phyloP scores from a whole-genome alignment of 495 filamentous ascomycete genomes.

The Pyrenula aspistea region DNA sequence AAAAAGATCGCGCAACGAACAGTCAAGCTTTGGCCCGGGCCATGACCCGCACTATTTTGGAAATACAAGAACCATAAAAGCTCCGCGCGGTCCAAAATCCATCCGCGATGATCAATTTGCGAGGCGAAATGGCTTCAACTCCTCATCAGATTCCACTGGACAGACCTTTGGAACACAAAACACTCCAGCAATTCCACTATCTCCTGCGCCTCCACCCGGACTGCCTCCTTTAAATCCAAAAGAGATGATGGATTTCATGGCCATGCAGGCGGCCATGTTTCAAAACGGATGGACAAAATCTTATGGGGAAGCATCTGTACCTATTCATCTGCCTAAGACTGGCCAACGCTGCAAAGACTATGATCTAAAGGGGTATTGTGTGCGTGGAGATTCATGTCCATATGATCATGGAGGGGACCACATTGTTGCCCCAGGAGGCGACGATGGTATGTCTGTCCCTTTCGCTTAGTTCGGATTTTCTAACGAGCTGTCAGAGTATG shows the following conservation, averaged over 20 bases:
- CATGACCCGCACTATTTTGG: background rate
- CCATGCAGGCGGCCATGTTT: conserved; percentile 56
- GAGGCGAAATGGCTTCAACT: background rate
- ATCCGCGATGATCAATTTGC: background rate
- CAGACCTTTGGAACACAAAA: background rate
- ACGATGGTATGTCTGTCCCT: conserved; percentile 29
- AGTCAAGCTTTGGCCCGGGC: background rate
- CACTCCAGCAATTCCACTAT: background rate
- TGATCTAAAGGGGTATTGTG: conserved; percentile 79
- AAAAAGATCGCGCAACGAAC: conserved; percentile 49
- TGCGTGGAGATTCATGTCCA: conserved; percentile 60
- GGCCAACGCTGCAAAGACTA: conserved; percentile 70
- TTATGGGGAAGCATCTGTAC: conserved; percentile 10
- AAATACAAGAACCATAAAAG: background rate
- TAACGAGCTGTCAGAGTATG: conserved; percentile 56
- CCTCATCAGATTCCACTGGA: background rate
- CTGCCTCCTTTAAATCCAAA: conserved; percentile 48
- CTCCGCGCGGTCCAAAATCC: background rate
- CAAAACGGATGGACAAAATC: background rate
- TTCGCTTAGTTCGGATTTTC: background rate
- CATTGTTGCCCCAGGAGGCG: conserved; percentile 36
- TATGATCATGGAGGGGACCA: conserved; percentile 68
- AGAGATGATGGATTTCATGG: conserved; percentile 56
- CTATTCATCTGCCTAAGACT: conserved; percentile 24
- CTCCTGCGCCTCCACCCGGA: conserved; percentile 15